A percentile compares a stretch with the other conserved stretches of the same genome.
Conservation (phyloP, 345 rosid species). For the Mallotus nudiflorus region DNA sequence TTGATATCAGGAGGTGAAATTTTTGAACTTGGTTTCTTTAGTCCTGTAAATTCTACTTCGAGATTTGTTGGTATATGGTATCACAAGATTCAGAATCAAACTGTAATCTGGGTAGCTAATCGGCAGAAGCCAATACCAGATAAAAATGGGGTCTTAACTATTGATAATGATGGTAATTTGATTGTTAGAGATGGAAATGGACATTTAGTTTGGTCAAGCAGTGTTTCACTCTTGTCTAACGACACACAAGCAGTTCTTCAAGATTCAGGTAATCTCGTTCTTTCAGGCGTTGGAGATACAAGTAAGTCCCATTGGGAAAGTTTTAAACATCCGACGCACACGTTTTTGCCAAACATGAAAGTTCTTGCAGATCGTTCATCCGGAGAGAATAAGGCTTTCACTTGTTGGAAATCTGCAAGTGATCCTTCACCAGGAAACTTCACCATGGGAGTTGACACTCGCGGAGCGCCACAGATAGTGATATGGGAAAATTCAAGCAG, state of each 20-base stretch:
- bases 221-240: conserved; percentile 13
- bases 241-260: conserved; percentile 10
- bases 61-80: conserved; percentile 74
- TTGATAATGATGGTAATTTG: conserved; percentile 56
- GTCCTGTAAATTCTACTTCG: conserved; percentile 39
- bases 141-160: conserved; percentile 40
- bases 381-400: conserved; percentile 16
- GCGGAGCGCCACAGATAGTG: conserved; percentile 70
- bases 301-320: conserved; percentile 17
- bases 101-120: conserved; percentile 74
- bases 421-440: conserved; percentile 36
- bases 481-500: conserved; percentile 50
- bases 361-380: neutral
- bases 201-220: conserved; percentile 49
- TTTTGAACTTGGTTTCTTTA: conserved; percentile 67
- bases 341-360: conserved; percentile 31
- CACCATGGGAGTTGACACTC: conserved; percentile 54
- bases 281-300: neutral
- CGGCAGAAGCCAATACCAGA: conserved; percentile 49
- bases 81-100: conserved; percentile 27
- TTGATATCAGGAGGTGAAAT: conserved; percentile 31
- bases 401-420: conserved; percentile 25
- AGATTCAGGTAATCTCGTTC: conserved; percentile 10
- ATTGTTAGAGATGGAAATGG: conserved; percentile 42
- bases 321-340: conserved; percentile 26